Evolutionary conservation across 192 early-diverging fungal species (phyloP), one percentile per base, ranked within the genome.

Genomic region (Backusella westeae): DNA sequence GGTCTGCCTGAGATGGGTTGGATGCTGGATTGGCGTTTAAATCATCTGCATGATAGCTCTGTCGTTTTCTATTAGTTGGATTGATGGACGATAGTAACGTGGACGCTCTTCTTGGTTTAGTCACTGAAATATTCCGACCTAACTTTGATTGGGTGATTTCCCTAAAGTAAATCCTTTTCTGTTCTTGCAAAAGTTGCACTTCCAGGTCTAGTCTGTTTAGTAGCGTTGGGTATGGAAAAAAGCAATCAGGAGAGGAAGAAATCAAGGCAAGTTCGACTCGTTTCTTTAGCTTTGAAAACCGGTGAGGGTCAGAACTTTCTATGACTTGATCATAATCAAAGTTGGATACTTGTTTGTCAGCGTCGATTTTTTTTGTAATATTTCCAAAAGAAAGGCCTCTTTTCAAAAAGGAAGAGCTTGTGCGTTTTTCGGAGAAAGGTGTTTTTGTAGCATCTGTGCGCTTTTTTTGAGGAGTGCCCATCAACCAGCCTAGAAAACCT

Each of bases 241-340:
- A 78, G 42, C 96, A 92, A 53, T 88, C 86, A 5, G 95, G 95
- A 12, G 95, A 96, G 9, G 89, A 90, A 0, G 95, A 96, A 7
- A 97, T 83, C 63, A 92, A 86, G 4, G 89, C 85, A 21, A 81
- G 84, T 80, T 80, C 91, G 69, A 85, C 83, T 85, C 76, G 89
- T 36, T 77, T 76, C 21, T 82, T 84, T 15, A 82, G 76, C 35
- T 81, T 86, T 72, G 69, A 76, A n/a, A 84, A 84, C 1, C 75
- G 69, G 26, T 72, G 83, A 32, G 76, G 85, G 67, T 91, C 85
- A 17, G 42, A n/a, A 10, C 35, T 63, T 26, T 63, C 56, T 63
- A 63, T 10, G 23, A 63, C 56, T 63, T 63, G 56, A 29, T 63
- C 56, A n/a, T 63, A 63, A 26, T 63, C 23, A 63, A 26, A 63